A percentile compares a stretch with the other conserved stretches of the same genome.
phyloP scores from a whole-genome alignment of 306 rosid genomes.

The Vachellia pachyceras region DNA sequence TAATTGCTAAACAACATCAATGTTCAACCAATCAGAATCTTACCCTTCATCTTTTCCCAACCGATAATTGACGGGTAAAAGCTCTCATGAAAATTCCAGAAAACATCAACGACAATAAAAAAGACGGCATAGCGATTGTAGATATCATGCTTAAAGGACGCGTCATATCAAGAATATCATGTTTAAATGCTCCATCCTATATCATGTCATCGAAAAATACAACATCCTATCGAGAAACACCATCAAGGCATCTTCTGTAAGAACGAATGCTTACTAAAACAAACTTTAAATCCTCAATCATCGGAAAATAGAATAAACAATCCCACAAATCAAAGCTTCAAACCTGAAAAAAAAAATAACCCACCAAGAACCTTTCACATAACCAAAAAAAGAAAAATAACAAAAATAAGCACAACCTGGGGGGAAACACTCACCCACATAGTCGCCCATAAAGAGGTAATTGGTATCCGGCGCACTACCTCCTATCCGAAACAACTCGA shows the following conservation, averaged over 20 bases:
- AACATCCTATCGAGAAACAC: background rate
- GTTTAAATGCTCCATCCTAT: background rate
- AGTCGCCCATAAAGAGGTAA: constrained; percentile 98
- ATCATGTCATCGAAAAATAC: background rate
- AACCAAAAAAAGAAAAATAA: background rate
- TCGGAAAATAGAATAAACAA: background rate
- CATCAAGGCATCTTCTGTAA: background rate
- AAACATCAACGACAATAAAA: background rate
- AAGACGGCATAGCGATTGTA: background rate
- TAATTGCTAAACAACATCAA: background rate
- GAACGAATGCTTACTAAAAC: background rate
- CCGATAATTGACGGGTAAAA: background rate
- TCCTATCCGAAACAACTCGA: constrained; percentile 93
- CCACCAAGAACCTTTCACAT: background rate
- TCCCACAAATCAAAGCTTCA: background rate
- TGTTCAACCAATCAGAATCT: background rate
- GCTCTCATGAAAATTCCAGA: background rate
- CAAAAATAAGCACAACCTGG: background rate
- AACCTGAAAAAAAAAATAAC: background rate
- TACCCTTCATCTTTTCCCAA: background rate
- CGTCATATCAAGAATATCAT: background rate
- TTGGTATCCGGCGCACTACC: constrained; percentile 93
- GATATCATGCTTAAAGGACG: background rate
- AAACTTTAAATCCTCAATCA: background rate
- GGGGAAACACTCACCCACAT: constrained; percentile 70